Evolutionary conservation across 2,329 filamentous ascomycete genomes (phyloP).

Genomic region (Penicillium nordicum): DNA sequence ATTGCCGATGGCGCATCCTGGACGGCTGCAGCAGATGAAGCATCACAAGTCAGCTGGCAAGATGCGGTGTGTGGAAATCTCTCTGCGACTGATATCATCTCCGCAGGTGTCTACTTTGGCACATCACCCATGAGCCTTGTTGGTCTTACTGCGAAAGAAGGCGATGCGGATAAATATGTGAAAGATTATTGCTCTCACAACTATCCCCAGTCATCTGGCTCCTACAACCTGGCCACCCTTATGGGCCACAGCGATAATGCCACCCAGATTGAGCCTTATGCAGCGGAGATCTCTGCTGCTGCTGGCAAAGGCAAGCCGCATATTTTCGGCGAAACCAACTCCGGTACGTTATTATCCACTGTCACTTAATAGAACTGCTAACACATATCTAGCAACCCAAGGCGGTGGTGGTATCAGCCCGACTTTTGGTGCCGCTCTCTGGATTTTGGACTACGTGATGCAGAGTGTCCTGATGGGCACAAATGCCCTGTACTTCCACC

Average conservation of each 20-base stretch:
- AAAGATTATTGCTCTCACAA: constrained; percentile 49
- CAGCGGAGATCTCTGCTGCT: constrained; percentile 43
- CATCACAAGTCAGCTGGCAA: constrained; percentile 36
- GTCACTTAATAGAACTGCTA: not conserved
- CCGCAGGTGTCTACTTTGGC: constrained; percentile 37
- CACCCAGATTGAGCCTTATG: constrained; percentile 40
- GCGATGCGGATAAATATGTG: constrained; percentile 38
- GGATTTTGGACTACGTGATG: constrained; percentile 50
- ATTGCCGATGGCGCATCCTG: constrained; percentile 27
- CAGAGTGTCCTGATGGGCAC: constrained; percentile 33
- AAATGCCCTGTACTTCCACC: constrained; percentile 48
- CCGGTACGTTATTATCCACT: constrained; percentile 31
- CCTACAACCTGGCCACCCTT: constrained; percentile 41
- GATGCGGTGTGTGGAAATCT: constrained; percentile 31
- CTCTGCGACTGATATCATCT: constrained; percentile 26
- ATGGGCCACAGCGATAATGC: constrained; percentile 48
- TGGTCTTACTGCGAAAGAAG: constrained; percentile 38
- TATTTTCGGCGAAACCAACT: constrained; percentile 52
- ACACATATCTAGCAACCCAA: constrained; percentile 29
- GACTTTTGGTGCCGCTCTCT: constrained; percentile 50
- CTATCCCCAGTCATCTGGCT: constrained; percentile 43
- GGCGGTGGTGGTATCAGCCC: constrained; percentile 43
- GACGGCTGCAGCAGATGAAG: constrained; percentile 33
- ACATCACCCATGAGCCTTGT: constrained; percentile 37
- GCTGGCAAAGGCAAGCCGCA: constrained; percentile 42